Evolutionary conservation across 139 green algal genomes (phyloP).

Genomic region (Micractinium conductrix): DNA sequence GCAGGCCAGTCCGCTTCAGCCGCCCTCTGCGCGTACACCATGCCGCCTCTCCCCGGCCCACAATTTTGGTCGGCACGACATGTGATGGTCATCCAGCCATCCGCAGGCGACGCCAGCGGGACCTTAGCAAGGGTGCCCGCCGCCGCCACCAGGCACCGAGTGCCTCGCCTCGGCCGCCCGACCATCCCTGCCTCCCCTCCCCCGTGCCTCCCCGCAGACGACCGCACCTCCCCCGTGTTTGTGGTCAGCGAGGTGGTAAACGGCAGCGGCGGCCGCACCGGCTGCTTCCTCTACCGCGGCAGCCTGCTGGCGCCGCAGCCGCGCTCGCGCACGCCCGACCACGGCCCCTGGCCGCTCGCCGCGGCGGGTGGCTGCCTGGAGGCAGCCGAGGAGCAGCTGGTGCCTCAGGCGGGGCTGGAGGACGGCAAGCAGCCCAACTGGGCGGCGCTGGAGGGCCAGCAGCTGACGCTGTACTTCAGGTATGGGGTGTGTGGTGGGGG

Average conservation of each 20-base stretch:
- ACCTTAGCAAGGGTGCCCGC: no score
- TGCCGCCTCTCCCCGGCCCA: no score
- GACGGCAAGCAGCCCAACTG: background rate
- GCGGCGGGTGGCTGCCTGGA: background rate
- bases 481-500: no score
- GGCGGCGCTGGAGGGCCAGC: conserved; percentile 5
- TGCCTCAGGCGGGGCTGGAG: background rate
- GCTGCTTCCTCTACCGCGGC: conserved; percentile 17
- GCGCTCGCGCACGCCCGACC: conserved; percentile 16
- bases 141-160: no score
- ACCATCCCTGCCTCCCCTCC: background rate
- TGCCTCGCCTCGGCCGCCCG: background rate
- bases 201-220: background rate
- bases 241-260: conserved; percentile 12
- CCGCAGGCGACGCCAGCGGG: no score
- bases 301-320: background rate
- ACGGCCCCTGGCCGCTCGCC: no score
- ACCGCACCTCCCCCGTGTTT: background rate
- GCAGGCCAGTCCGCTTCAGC: no score
- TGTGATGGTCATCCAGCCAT: no score
- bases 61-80: no score
- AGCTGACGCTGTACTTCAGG: conserved; percentile 32
- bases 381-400: background rate
- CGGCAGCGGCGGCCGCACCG: conserved; percentile 10
- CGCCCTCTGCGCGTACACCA: no score